Evolutionary conservation across 768 basidiomycete genomes (phyloP), one percentile per base, ranked within the genome.

Genomic region (Rhodotorula sphaerocarpa): DNA sequence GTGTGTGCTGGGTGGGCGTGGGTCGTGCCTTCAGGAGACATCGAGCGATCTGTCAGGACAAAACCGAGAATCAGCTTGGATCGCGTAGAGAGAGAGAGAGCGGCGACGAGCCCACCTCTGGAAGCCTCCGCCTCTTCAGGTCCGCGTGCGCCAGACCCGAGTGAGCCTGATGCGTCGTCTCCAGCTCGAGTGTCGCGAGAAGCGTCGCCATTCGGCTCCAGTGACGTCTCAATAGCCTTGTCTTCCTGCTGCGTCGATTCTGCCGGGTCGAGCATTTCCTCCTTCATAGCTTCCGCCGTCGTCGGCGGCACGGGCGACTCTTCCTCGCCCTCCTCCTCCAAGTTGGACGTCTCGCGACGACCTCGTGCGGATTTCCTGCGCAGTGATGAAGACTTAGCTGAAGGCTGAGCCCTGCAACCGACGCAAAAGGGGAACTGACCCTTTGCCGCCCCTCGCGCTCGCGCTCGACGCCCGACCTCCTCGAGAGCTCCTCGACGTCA

Each of bases 1-100:
- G 18, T 33, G 31, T 43, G 44, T 14, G 20, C 27, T n/a, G 25
- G 18, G 12, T 18, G 15, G 47, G 54, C 30, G 23, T 53, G 42
- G 52, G 51, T 57, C 71, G 71, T 61, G 71, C 9, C 36, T 20
- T 20, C 34, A 27, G 50, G 50, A 5, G 34, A 34, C 3, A n/a
- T 31, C 10, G 34, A 51, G 2, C 33, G 50, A 44, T 18, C 43
- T 44, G 43, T 18, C 12, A 39, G n/a, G n/a, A n/a, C n/a, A n/a
- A n/a, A n/a, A n/a, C n/a, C n/a, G n/a, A n/a, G n/a, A n/a, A n/a
- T n/a, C n/a, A n/a, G n/a, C n/a, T 39, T 10, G 36, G 36, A 9
- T 39, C 36, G 36, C 36, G 36, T 39, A 39, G n/a, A n/a, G n/a
- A n/a, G n/a, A n/a, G n/a, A n/a, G n/a, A n/a, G n/a, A n/a, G n/a